Percentiles rank a stretch among this genome's conserved stretches.
phyloP scores from a whole-genome alignment of 164 flowering plant species.

The Tetracentron sinense region DNA sequence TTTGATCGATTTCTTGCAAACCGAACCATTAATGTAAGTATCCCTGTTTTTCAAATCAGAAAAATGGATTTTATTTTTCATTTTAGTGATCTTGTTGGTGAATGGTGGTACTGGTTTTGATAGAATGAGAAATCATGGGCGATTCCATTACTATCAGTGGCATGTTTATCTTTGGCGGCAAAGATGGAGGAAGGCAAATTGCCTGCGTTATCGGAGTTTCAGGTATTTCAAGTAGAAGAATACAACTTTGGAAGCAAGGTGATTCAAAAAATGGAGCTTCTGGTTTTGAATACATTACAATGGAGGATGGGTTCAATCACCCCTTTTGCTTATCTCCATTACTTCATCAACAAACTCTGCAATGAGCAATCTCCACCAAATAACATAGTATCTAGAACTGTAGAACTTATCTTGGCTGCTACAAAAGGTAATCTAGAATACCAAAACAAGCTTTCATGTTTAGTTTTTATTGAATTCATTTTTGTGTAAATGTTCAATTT shows the following conservation, averaged over 20 bases:
- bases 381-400: slow-evolving; percentile 19
- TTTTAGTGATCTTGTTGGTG: neutral
- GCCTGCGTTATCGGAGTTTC: slow-evolving; percentile 43
- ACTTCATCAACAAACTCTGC: slow-evolving; percentile 41
- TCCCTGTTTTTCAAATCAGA: neutral
- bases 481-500: neutral
- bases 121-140: slow-evolving; percentile 58
- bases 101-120: neutral
- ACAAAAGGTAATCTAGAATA: slow-evolving; percentile 38
- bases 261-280: slow-evolving; percentile 65
- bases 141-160: slow-evolving; percentile 50
- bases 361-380: slow-evolving; percentile 21
- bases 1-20: slow-evolving; percentile 58
- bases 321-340: slow-evolving; percentile 57
- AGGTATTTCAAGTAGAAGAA: slow-evolving; percentile 28
- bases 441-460: neutral
- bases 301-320: slow-evolving; percentile 64
- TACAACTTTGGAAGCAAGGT: slow-evolving; percentile 38
- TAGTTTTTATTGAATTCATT: neutral
- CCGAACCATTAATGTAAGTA: slow-evolving; percentile 50
- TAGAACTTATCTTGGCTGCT: slow-evolving; percentile 34
- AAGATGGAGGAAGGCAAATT: slow-evolving; percentile 71
- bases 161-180: slow-evolving; percentile 64
- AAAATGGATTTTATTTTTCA: neutral
- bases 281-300: slow-evolving; percentile 57